Evolutionary conservation across 208 protist genomes (phyloP).

Genomic region (Trichomonas vaginalis): DNA sequence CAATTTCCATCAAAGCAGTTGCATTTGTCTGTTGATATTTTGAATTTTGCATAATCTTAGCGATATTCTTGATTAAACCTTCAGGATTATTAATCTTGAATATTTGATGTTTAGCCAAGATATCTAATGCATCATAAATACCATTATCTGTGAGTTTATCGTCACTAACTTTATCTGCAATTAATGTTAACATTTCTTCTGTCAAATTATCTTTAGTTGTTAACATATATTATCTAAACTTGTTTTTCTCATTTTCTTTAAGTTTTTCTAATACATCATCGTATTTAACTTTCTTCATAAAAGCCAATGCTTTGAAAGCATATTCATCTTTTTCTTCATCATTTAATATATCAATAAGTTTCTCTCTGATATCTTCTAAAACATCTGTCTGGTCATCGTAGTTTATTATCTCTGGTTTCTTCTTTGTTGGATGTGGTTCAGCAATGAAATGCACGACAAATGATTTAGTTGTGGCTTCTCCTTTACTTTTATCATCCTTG

Average conservation of each 20-base stretch:
- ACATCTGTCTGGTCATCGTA: not conserved
- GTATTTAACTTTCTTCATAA: not conserved
- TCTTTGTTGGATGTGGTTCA: no score
- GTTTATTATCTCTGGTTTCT: no score
- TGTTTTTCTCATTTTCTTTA: not conserved
- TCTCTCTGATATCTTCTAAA: not conserved
- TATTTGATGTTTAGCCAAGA: no score
- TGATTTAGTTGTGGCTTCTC: no score
- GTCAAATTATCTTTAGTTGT: not conserved
- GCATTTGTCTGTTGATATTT: no score
- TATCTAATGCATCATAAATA: not conserved
- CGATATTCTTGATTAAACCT: no score
- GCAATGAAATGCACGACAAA: no score
- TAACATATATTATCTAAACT: not conserved
- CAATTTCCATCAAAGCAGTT: no score
- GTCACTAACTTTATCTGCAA: not conserved
- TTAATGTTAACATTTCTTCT: not conserved
- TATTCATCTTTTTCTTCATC: not conserved
- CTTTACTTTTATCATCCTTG: no score
- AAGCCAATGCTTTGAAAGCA: not conserved
- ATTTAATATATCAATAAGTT: not conserved
- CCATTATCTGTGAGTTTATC: not conserved
- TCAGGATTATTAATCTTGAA: no score
- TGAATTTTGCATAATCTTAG: no score
- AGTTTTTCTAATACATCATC: not conserved